Evolutionary conservation across 768 basidiomycete genomes (phyloP).

Genomic region (Grammothele lineata): DNA sequence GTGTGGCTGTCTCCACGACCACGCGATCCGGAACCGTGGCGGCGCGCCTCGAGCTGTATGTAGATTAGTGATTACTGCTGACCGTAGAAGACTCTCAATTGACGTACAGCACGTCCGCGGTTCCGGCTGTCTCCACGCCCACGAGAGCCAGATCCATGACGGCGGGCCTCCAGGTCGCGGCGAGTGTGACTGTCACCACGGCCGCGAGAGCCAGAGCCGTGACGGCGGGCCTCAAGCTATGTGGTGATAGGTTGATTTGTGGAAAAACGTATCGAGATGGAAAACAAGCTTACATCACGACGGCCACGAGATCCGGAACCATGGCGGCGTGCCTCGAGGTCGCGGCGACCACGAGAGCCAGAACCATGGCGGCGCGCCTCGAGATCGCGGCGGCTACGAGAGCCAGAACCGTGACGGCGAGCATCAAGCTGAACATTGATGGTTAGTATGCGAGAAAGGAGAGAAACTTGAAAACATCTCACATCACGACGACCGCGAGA

Average conservation of each 20-base stretch:
- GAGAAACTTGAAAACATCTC: too few species aligned
- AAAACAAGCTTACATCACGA: too few species aligned
- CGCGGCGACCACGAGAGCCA: conserved; percentile 1
- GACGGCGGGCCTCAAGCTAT: conserved; percentile 6
- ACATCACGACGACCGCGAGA: not conserved
- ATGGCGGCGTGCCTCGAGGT: conserved; percentile 4
- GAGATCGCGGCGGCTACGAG: conserved; percentile 6
- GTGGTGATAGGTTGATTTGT: too few species aligned
- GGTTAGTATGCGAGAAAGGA: too few species aligned
- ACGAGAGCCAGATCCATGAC: conserved; percentile 5
- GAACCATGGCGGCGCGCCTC: conserved; percentile 10
- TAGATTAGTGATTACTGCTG: not conserved
- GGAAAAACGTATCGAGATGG: too few species aligned
- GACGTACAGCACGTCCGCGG: not conserved
- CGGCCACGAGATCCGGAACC: conserved; percentile 2
- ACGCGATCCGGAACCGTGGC: conserved; percentile 7
- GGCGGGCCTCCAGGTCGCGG: not conserved
- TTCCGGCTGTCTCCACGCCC: conserved; percentile 4
- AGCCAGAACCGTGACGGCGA: conserved; percentile 6
- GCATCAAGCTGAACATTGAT: not conserved
- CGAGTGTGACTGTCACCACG: not conserved
- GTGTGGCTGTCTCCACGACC: not conserved
- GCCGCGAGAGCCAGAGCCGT: conserved; percentile 5
- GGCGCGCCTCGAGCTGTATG: conserved; percentile 5
- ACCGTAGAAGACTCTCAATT: too few species aligned